Evolutionary conservation across 352 stramenopile genomes (phyloP).

Genomic region (Phytophthora quininea): DNA sequence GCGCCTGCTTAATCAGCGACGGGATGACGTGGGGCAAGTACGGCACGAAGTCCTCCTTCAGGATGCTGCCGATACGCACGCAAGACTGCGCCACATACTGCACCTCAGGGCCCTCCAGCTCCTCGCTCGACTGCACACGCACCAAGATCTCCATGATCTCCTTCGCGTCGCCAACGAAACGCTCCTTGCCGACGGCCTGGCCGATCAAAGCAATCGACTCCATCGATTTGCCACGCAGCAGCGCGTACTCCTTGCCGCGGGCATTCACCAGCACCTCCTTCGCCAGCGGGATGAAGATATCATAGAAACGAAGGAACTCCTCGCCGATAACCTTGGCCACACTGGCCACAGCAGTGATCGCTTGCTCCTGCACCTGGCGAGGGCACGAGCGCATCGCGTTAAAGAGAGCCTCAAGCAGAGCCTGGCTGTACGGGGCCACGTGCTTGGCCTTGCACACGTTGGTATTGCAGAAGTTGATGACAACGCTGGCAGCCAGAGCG

Average conservation of each 20-base stretch:
- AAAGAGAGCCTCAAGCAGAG: slow-evolving; percentile 82
- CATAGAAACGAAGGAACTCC: slow-evolving; percentile 83
- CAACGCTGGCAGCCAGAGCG: slow-evolving; percentile 74
- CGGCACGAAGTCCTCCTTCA: slow-evolving; percentile 88
- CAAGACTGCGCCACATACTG: slow-evolving; percentile 90
- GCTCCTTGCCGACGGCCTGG: slow-evolving; percentile 87
- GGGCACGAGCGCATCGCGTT: slow-evolving; percentile 75
- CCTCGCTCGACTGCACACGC: slow-evolving; percentile 72
- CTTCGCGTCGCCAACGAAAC: slow-evolving; percentile 78
- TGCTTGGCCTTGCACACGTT: slow-evolving; percentile 86
- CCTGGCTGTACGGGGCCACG: slow-evolving; percentile 65
- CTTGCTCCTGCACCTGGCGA: slow-evolving; percentile 87
- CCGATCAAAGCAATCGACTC: slow-evolving; percentile 89
- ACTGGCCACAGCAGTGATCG: slow-evolving; percentile 86
- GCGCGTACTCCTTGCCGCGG: slow-evolving; percentile 73
- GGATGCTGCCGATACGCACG: slow-evolving; percentile 85
- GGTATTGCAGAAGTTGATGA: slow-evolving; percentile 88
- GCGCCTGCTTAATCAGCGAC: slow-evolving; percentile 79
- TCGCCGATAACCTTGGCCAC: slow-evolving; percentile 85
- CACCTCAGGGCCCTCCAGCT: slow-evolving; percentile 74
- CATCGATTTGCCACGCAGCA: slow-evolving; percentile 88
- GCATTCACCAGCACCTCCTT: slow-evolving; percentile 86
- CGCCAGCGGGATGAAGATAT: slow-evolving; percentile 88
- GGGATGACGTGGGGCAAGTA: slow-evolving; percentile 87
- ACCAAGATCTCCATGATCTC: slow-evolving; percentile 90